phyloP scores from a whole-genome alignment of 805 yeast species.

The Yarrowia sp. region DNA sequence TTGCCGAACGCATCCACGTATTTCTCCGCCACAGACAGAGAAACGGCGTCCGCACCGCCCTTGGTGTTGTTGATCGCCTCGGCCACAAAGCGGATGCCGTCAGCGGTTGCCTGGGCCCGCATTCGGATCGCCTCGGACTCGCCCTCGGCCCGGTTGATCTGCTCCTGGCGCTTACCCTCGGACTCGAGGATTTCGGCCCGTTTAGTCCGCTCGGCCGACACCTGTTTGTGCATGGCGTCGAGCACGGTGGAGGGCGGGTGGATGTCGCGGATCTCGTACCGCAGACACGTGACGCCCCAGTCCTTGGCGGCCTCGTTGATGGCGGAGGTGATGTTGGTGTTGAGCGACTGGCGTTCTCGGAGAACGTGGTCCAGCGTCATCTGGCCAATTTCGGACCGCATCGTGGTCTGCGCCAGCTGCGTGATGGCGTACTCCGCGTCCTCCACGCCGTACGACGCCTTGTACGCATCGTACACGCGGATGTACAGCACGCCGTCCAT shows the following conservation, averaged over 20 bases:
- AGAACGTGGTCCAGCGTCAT: conserved; percentile 79
- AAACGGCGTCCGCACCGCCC: conserved; percentile 77
- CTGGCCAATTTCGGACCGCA: conserved; percentile 89
- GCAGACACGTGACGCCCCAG: conserved; percentile 84
- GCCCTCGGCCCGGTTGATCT: conserved; percentile 85
- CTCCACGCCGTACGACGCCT: conserved; percentile 87
- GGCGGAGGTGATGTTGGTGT: conserved; percentile 74
- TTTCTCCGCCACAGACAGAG: conserved; percentile 81
- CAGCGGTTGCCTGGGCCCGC: conserved; percentile 75
- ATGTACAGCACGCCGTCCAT: conserved; percentile 84
- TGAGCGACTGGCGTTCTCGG: conserved; percentile 75
- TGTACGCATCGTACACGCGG: conserved; percentile 79
- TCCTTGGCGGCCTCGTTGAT: conserved; percentile 83
- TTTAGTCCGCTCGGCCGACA: conserved; percentile 83
- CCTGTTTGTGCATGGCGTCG: conserved; percentile 92
- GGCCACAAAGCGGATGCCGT: conserved; percentile 69
- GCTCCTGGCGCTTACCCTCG: conserved; percentile 81
- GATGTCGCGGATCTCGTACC: conserved; percentile 87
- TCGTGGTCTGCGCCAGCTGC: conserved; percentile 88
- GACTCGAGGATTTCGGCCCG: conserved; percentile 87
- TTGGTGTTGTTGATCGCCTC: conserved; percentile 70
- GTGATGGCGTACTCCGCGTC: conserved; percentile 85
- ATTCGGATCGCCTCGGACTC: conserved; percentile 71
- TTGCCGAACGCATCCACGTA: conserved; percentile 83
- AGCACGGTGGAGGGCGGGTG: conserved; percentile 86